These are phyloP conservation scores for Acer yangbiense DNA, from an alignment of 345 rosid genomes.

Conservation along the genomic window DNA sequence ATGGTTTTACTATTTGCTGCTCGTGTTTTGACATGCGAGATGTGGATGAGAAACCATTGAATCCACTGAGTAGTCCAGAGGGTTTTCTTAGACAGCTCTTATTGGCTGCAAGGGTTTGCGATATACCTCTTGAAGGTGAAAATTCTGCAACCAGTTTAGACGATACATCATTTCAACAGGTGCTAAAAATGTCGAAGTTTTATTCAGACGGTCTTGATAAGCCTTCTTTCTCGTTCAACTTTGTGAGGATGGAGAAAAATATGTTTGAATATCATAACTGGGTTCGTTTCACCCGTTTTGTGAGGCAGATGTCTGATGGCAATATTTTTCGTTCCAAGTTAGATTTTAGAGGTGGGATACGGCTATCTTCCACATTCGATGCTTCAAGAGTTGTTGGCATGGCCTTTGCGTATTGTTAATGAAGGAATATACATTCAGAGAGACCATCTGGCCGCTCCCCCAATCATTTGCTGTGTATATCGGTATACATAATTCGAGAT, in stretches of 20 bases:
- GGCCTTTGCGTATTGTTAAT: slow-evolving; percentile 33
- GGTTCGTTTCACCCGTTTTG: slow-evolving; percentile 41
- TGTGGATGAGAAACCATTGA: slow-evolving; percentile 35
- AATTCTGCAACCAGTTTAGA: slow-evolving; percentile 35
- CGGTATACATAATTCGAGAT: slow-evolving; percentile 13
- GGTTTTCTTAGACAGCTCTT: slow-evolving; percentile 44
- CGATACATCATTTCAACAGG: slow-evolving; percentile 43
- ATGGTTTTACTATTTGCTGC: slow-evolving; percentile 43
- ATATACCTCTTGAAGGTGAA: slow-evolving; percentile 47
- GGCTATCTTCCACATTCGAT: slow-evolving; percentile 25
- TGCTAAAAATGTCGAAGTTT: slow-evolving; percentile 43
- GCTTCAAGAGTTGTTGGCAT: slow-evolving; percentile 24
- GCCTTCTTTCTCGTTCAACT: slow-evolving; percentile 43
- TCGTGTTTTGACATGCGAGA: slow-evolving; percentile 52
- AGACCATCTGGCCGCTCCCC: background rate
- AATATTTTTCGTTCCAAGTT: slow-evolving; percentile 44
- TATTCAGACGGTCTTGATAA: slow-evolving; percentile 34
- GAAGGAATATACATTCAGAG: background rate
- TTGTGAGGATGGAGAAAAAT: slow-evolving; percentile 46
- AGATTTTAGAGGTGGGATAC: slow-evolving; percentile 29
- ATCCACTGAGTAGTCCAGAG: slow-evolving; percentile 47
- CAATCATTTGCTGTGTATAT: slow-evolving; percentile 21
- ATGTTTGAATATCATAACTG: slow-evolving; percentile 45
- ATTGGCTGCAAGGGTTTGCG: slow-evolving; percentile 40
- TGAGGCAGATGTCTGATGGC: slow-evolving; percentile 42